These are phyloP conservation scores for Noccaea caerulescens DNA, from an alignment of 345 rosid species.

Conservation along the genomic window DNA sequence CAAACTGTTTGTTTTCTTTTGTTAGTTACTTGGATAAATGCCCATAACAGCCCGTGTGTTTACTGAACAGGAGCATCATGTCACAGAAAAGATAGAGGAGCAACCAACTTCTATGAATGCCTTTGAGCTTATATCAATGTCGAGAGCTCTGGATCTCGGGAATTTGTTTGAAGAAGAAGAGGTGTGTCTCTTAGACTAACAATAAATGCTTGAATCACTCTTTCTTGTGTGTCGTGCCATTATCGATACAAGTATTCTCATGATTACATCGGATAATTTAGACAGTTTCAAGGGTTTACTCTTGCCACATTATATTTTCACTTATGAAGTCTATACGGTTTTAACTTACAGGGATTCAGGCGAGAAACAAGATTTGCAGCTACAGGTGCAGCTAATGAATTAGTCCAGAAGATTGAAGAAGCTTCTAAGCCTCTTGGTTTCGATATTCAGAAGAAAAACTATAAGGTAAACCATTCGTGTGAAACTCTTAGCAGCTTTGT, in stretches of 20 bases:
- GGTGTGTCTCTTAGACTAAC: conserved; percentile 51
- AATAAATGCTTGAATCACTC: conserved; percentile 12
- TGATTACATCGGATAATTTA: background rate
- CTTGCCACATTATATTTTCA: conserved; percentile 5
- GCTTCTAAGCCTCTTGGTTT: conserved; percentile 98
- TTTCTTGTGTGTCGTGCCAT: background rate
- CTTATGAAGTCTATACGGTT: conserved; percentile 8
- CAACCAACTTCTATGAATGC: conserved; percentile 94
- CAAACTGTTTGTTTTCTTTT: background rate
- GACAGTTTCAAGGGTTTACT: background rate
- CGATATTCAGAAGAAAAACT: conserved; percentile 89
- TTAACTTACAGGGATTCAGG: conserved; percentile 65
- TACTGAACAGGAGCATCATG: conserved; percentile 75
- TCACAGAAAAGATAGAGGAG: conserved; percentile 85
- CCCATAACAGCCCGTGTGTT: conserved; percentile 9
- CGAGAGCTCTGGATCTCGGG: conserved; percentile 89
- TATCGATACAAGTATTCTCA: background rate
- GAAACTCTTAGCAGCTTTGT: conserved; percentile 9
- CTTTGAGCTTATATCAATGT: conserved; percentile 92
- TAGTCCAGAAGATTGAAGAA: conserved; percentile 86
- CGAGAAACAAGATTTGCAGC: conserved; percentile 97
- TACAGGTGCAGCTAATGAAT: conserved; percentile 81
- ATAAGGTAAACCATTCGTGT: conserved; percentile 60
- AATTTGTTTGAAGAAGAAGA: conserved; percentile 86
- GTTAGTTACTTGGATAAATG: conserved; percentile 18